These are phyloP conservation scores for Schoenoplectus tabernaemontani DNA, from an alignment of 202 grass and related monocot genomes.

Conservation along the genomic window DNA sequence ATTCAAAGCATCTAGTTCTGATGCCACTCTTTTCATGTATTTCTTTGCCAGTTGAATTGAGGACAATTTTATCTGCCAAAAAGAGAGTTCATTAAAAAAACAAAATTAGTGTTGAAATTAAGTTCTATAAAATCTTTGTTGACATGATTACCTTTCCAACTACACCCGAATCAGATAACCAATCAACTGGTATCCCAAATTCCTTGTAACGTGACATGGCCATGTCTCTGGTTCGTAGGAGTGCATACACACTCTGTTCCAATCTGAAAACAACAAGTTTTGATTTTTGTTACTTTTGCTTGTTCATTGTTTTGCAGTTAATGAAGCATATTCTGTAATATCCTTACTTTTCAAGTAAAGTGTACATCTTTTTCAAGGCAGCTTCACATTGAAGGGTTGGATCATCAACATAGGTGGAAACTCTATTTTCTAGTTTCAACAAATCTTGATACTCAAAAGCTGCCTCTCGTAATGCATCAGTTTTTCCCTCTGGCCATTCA, in stretches of 20 bases:
- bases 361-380: conserved; percentile 95
- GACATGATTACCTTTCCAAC: conserved; percentile 66
- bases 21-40: conserved; percentile 85
- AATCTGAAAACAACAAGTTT: conserved; percentile 35
- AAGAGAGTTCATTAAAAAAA: neutral
- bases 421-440: conserved; percentile 53
- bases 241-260: conserved; percentile 89
- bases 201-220: conserved; percentile 68
- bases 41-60: conserved; percentile 88
- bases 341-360: conserved; percentile 90
- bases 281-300: neutral
- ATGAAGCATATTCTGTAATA: neutral
- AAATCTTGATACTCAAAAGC: conserved; percentile 75
- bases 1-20: conserved; percentile 65
- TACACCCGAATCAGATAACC: conserved; percentile 76
- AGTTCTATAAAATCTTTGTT: neutral
- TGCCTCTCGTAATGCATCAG: conserved; percentile 82
- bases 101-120: neutral
- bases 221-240: conserved; percentile 87
- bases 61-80: conserved; percentile 75
- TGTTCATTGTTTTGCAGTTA: neutral
- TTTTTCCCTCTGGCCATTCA: conserved; percentile 91
- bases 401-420: conserved; percentile 56
- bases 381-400: conserved; percentile 66
- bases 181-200: conserved; percentile 82